Evolutionary conservation across 345 rosid genomes (phyloP).

Genomic region (Trapa bicornis): DNA sequence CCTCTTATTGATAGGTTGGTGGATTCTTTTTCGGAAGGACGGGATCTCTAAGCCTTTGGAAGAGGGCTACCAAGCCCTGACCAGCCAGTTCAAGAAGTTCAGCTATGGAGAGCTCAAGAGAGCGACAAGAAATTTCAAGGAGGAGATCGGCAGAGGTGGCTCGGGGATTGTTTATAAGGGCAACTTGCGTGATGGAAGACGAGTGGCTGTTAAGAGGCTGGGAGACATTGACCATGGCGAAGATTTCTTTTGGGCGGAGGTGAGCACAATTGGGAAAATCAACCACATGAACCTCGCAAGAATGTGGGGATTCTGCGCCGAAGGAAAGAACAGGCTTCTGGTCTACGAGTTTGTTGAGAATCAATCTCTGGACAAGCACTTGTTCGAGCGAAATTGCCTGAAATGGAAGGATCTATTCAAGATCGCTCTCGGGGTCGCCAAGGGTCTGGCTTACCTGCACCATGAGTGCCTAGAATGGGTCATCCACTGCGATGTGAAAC

Average conservation of each 20-base stretch:
- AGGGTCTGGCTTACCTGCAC: slow-evolving; percentile 21
- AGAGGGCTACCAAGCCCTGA: slow-evolving; percentile 18
- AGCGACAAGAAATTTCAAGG: slow-evolving; percentile 8
- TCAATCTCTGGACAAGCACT: slow-evolving; percentile 20
- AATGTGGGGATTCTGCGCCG: slow-evolving; percentile 16
- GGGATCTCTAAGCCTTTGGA: slow-evolving; percentile 5
- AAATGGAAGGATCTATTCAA: slow-evolving; percentile 12
- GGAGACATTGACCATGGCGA: slow-evolving; percentile 7
- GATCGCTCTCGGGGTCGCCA: slow-evolving; percentile 17
- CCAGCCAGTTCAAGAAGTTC: slow-evolving; percentile 25
- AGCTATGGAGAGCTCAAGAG: slow-evolving; percentile 18
- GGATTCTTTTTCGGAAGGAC: slow-evolving; percentile 17
- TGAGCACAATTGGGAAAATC: slow-evolving; percentile 18
- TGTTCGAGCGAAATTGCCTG: slow-evolving; percentile 1
- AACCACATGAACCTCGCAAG: slow-evolving; percentile 20
- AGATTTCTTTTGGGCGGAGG: slow-evolving; percentile 20
- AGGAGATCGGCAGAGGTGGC: slow-evolving; percentile 20
- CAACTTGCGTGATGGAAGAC: slow-evolving; percentile 11
- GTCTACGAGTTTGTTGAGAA: slow-evolving; percentile 19
- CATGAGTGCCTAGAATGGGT: slow-evolving; percentile 18
- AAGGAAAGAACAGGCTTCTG: slow-evolving; percentile 11
- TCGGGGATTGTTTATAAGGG: slow-evolving; percentile 21
- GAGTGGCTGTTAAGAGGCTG: slow-evolving; percentile 20
- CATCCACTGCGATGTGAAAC: slow-evolving; percentile 23
- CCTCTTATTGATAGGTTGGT: slow-evolving; percentile 17